These are phyloP conservation scores for Aureoboletus auriporus DNA, from an alignment of 768 basidiomycete species.

Conservation along the genomic window DNA sequence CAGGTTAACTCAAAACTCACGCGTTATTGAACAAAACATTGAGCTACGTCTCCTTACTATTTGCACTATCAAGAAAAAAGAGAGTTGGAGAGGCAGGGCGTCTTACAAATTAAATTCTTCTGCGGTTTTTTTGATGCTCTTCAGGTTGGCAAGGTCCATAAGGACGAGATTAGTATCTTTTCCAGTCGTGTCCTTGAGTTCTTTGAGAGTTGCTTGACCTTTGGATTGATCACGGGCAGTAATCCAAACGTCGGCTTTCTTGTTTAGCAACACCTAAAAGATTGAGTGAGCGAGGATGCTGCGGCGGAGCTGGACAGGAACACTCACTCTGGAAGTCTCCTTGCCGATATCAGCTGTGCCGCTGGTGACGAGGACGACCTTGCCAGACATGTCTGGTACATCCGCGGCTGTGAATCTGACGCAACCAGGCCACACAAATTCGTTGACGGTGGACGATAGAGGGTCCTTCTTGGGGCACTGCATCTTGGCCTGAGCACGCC, in stretches of 20 bases:
- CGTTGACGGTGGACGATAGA: background rate
- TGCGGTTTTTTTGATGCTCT: constrained; percentile 35
- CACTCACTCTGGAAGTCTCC: constrained; percentile 35
- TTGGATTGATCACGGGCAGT: constrained; percentile 20
- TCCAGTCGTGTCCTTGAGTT: constrained; percentile 22
- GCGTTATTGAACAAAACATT: constrained; percentile 30
- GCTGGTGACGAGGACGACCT: constrained; percentile 41
- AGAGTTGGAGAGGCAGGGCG: too few relatives aligned
- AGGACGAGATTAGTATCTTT: constrained; percentile 30
- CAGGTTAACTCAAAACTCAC: constrained; percentile 11
- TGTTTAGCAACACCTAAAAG: constrained; percentile 19
- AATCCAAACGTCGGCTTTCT: constrained; percentile 29
- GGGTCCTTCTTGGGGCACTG: background rate
- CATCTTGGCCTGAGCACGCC: too few relatives aligned
- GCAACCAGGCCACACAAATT: constrained; percentile 19
- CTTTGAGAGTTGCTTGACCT: constrained; percentile 13
- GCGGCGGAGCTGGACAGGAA: background rate
- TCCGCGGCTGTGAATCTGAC: constrained; percentile 22
- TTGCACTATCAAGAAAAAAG: background rate
- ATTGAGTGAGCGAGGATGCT: background rate
- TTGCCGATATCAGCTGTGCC: constrained; percentile 49
- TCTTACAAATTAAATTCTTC: constrained; percentile 36
- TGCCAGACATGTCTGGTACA: constrained; percentile 35
- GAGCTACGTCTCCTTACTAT: constrained; percentile 18
- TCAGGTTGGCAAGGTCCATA: constrained; percentile 40